A percentile compares a stretch with the other conserved stretches of the same genome.
Evolutionary conservation across 106 monocot genomes (phyloP).

Genomic region (Acanthochlamys bracteata): DNA sequence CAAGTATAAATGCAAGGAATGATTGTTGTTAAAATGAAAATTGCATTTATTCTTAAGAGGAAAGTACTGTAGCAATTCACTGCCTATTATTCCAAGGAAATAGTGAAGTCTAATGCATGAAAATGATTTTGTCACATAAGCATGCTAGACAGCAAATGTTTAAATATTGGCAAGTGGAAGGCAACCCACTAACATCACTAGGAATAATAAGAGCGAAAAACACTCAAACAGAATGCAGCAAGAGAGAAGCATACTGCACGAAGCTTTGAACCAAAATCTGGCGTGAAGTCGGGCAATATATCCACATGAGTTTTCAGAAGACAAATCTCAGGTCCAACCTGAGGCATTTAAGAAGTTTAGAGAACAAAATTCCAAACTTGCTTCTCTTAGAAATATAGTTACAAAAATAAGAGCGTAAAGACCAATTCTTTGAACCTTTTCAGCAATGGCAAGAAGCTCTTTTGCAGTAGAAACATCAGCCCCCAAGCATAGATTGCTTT

Average conservation of each 20-base stretch:
- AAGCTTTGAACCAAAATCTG: slow-evolving; percentile 72
- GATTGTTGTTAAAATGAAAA: too few relatives aligned
- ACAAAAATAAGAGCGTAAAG: background rate
- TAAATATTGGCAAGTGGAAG: background rate
- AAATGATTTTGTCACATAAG: too few relatives aligned
- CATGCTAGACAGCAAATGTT: too few relatives aligned
- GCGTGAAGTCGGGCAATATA: slow-evolving; percentile 80
- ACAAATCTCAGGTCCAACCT: slow-evolving; percentile 97
- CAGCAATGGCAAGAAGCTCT: slow-evolving; percentile 69
- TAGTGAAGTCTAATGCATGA: too few relatives aligned
- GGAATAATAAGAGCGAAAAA: background rate
- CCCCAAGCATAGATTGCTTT: slow-evolving; percentile 80
- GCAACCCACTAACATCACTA: too few relatives aligned
- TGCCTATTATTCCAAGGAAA: too few relatives aligned
- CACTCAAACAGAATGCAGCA: too few relatives aligned
- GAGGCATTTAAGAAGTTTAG: slow-evolving; percentile 7
- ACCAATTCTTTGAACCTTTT: slow-evolving; percentile 38
- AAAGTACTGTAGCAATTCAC: too few relatives aligned
- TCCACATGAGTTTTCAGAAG: slow-evolving; percentile 94
- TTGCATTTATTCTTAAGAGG: too few relatives aligned
- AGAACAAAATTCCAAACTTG: background rate
- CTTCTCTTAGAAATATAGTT: background rate
- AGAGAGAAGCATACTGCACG: slow-evolving; percentile 38
- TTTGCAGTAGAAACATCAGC: slow-evolving; percentile 80
- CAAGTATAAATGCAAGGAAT: too few relatives aligned